Conservation (phyloP, 192 early-diverging fungal genomes). For the Chytriomyces confervae region DNA sequence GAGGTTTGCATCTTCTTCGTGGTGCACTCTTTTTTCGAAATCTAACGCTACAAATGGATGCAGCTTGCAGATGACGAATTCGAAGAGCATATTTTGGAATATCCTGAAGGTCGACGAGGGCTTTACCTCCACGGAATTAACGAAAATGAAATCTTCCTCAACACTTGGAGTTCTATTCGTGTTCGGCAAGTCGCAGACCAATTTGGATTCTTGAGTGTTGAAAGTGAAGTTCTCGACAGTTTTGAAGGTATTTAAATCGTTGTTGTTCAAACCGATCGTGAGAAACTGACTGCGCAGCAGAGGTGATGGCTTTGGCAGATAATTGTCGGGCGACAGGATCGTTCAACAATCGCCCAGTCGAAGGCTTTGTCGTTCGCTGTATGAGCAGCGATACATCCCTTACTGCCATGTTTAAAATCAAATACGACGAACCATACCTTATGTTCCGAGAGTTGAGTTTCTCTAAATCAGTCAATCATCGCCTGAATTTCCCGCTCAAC, state of each 20-base stretch:
- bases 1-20: constrained; percentile 56
- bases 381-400: constrained; percentile 28
- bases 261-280: background rate
- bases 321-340: constrained; percentile 67
- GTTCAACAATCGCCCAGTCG: constrained; percentile 75
- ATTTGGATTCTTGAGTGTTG: constrained; percentile 75
- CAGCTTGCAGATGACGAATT: constrained; percentile 94
- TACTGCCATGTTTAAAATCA: constrained; percentile 85
- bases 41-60: constrained; percentile 6
- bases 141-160: constrained; percentile 71
- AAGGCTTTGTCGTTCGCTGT: constrained; percentile 93
- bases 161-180: constrained; percentile 69
- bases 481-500: background rate
- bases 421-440: constrained; percentile 92
- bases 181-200: constrained; percentile 68
- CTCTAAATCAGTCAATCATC: background rate
- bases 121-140: constrained; percentile 94
- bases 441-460: constrained; percentile 80
- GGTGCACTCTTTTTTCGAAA: background rate
- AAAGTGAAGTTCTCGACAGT: constrained; percentile 60
- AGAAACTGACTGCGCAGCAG: constrained; percentile 26
- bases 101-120: constrained; percentile 75
- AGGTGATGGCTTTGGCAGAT: constrained; percentile 74
- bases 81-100: constrained; percentile 93
- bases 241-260: constrained; percentile 41